Conservation (phyloP, 164 flowering plant genomes). For the Umbellularia californica region DNA sequence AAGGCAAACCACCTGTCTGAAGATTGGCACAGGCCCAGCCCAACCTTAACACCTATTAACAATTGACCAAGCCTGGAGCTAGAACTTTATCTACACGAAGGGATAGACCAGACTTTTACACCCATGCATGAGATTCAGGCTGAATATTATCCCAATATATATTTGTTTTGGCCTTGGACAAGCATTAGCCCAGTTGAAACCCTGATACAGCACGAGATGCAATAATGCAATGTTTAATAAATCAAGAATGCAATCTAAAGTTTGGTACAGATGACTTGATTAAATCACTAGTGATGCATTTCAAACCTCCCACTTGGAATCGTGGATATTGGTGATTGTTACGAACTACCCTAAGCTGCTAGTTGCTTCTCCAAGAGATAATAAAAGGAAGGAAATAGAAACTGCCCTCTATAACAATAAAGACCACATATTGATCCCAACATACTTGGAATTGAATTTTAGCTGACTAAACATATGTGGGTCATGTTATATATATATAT, state of each 20-base stretch:
- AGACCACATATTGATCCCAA: too few relatives aligned
- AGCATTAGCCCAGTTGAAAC: neutral
- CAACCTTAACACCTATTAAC: too few relatives aligned
- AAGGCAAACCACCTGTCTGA: too few relatives aligned
- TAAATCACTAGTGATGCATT: neutral
- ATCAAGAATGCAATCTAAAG: neutral
- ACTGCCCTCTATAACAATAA: too few relatives aligned
- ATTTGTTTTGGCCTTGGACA: neutral
- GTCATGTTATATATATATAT: too few relatives aligned
- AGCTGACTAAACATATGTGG: too few relatives aligned
- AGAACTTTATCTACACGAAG: neutral
- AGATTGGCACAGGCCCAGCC: too few relatives aligned
- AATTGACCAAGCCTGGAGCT: neutral
- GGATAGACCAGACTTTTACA: neutral
- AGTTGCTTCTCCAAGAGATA: too few relatives aligned
- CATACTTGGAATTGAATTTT: too few relatives aligned
- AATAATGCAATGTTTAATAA: neutral
- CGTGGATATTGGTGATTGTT: neutral
- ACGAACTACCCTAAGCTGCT: too few relatives aligned
- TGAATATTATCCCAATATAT: neutral
- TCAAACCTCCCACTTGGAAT: constrained; percentile 1
- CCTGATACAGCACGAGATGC: neutral
- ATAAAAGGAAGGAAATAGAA: too few relatives aligned
- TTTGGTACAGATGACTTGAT: neutral
- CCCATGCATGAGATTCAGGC: neutral